These are phyloP conservation scores for Agaricus subrufescens DNA, from an alignment of 768 basidiomycete species.

Conservation along the genomic window DNA sequence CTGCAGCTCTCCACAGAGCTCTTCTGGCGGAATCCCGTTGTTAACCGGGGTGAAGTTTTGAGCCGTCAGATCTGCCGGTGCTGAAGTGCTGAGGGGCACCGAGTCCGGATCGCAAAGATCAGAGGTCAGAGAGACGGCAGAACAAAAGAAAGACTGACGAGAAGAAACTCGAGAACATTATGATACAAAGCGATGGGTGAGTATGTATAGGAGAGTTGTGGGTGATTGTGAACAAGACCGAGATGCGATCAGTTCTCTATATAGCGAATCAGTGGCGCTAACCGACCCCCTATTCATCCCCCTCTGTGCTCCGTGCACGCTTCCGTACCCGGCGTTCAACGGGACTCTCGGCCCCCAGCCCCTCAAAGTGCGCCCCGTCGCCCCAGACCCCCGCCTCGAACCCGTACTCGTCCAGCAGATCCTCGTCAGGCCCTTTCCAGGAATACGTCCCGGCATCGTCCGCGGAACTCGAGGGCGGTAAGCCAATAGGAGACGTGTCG, in stretches of 20 bases:
- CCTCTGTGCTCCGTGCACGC: constrained; percentile 8
- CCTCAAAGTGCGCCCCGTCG: not conserved
- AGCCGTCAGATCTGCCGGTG: constrained; percentile 58
- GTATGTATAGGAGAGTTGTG: not conserved
- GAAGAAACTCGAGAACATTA: constrained; percentile 6
- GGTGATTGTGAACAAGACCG: constrained; percentile 4
- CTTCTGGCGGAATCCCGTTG: constrained; percentile 43
- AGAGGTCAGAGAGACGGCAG: not conserved
- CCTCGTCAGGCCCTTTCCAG: constrained; percentile 1
- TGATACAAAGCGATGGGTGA: not conserved
- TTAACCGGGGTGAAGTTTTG: constrained; percentile 85
- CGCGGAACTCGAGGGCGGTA: not conserved
- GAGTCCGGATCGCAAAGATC: constrained; percentile 2
- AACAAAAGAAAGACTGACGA: constrained; percentile 11
- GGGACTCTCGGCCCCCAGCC: not conserved
- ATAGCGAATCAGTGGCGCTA: constrained; percentile 3
- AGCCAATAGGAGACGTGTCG: not conserved
- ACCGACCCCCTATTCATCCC: constrained; percentile 1
- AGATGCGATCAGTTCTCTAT: constrained; percentile 1
- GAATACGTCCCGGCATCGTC: not conserved
- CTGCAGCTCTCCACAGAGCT: constrained; percentile 73
- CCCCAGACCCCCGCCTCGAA: constrained; percentile 1
- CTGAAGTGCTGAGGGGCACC: constrained; percentile 36
- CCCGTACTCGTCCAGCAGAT: constrained; percentile 4
- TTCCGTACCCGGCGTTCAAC: constrained; percentile 4